A percentile compares a stretch with the other conserved stretches of the same genome.
Conservation (phyloP, 2,329 filamentous ascomycete genomes). For the Alternaria incomplexa region DNA sequence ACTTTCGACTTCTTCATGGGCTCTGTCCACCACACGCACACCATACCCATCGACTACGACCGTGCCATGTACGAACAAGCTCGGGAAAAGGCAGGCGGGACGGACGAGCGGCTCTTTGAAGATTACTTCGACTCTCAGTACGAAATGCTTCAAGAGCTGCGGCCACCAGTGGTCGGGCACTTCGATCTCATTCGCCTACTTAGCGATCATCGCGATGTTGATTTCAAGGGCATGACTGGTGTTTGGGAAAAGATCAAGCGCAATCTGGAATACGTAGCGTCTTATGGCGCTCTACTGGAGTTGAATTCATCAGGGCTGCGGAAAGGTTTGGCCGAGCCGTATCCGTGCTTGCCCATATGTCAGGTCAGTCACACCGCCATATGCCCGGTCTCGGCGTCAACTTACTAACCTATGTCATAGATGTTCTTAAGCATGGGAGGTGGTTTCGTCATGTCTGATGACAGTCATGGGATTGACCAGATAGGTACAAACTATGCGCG, state of each 20-base stretch:
- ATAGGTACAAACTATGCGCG: conserved; percentile 82
- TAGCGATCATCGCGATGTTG: conserved; percentile 70
- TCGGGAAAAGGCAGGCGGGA: conserved; percentile 60
- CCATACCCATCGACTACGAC: conserved; percentile 89
- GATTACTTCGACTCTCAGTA: conserved; percentile 89
- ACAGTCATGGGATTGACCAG: conserved; percentile 88
- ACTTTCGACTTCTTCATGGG: conserved; percentile 89
- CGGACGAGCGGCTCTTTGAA: conserved; percentile 70
- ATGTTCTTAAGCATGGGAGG: conserved; percentile 76
- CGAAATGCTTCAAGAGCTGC: conserved; percentile 75
- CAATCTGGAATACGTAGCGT: conserved; percentile 73
- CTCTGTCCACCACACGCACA: conserved; percentile 87
- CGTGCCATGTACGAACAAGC: conserved; percentile 68
- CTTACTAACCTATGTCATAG: conserved; percentile 50
- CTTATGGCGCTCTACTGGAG: conserved; percentile 84
- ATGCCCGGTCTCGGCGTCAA: conserved; percentile 3
- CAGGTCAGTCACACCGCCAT: conserved; percentile 61
- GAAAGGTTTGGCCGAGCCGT: conserved; percentile 90
- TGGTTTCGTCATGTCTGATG: conserved; percentile 88
- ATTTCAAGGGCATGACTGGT: conserved; percentile 62
- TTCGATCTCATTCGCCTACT: conserved; percentile 90
- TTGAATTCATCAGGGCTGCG: conserved; percentile 85
- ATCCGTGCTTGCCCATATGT: conserved; percentile 80
- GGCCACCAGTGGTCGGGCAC: conserved; percentile 84
- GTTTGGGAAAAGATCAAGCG: conserved; percentile 78